Base-by-base conservation (phyloP, 495 filamentous ascomycete species). In the Tetracladium setigerum region DNA sequence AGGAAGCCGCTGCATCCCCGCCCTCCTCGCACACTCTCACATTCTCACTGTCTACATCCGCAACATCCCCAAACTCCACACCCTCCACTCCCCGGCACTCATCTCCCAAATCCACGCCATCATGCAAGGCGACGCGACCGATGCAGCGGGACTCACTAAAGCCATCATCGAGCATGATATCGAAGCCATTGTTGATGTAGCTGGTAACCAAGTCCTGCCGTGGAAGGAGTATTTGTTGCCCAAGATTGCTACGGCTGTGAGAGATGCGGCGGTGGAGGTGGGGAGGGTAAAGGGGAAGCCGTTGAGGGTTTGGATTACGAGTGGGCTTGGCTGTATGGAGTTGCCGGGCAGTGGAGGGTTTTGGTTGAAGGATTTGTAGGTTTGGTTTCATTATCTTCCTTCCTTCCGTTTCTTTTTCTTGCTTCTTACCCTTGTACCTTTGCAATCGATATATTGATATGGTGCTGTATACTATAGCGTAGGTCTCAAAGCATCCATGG, bases 181-280 rank as follows among this genome's bases (percentile, higher is more conserved):
- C 43, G 62, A 69, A 46, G 69, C 59, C 5, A 57, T 73, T 31
- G 52, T 70, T 40, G 67, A 64, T 48, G 56, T 61, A 5, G 68
- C 69, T 1, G 68, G 67, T 5, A 32, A 46, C n/a, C 55, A 53
- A 12, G 53, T 60, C 0, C 19, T 55, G n/a, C 48, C 58, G 4
- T 63, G 62, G 9, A 62, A 61, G 50, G 52, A 61, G 40, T 12
- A 31, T 15, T 16, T 60, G 40, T 37, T 54, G 39, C 39, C 46
- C 54, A 45, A 64, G 30, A 55, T 55, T 15, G 47, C 52, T 4
- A 41, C 54, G 14, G 55, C 44, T 7, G 64, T 66, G 14, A 41
- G 57, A 9, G 39, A 58, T 13, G 64, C 66, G 1, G 65, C 65
- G 2, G 46, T 58, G 7, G 47, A 32, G 10, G 66, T 58, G 8